A percentile compares a stretch with the other conserved stretches of the same genome.
Evolutionary conservation across 1,139 yeast genomes (phyloP).

Genomic region (Diutina mesorugosa): DNA sequence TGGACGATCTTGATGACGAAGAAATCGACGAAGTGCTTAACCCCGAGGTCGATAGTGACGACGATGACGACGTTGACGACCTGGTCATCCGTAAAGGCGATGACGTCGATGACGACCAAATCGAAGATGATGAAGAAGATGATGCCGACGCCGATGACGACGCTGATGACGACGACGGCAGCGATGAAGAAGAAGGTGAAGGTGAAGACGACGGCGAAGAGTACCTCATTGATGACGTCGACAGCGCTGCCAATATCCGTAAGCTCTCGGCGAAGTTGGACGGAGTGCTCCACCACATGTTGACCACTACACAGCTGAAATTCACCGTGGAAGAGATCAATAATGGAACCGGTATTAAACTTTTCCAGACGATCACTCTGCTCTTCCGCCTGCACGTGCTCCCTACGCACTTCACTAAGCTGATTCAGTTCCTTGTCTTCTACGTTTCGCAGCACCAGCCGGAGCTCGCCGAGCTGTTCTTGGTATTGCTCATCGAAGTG

Average conservation of each 20-base stretch:
- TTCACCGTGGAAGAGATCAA: slow-evolving; percentile 40
- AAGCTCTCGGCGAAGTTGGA: slow-evolving; percentile 60
- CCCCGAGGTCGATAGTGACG: slow-evolving; percentile 12
- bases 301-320: slow-evolving; percentile 27
- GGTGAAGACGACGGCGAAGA: slow-evolving; percentile 18
- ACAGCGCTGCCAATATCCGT: slow-evolving; percentile 40
- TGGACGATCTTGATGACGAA: slow-evolving; percentile 72
- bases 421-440: slow-evolving; percentile 77
- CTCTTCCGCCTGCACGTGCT: slow-evolving; percentile 71
- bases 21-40: slow-evolving; percentile 54
- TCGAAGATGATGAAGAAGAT: slow-evolving; percentile 7
- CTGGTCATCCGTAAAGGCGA: slow-evolving; percentile 7
- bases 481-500: slow-evolving; percentile 72
- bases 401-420: slow-evolving; percentile 87
- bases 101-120: slow-evolving; percentile 8
- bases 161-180: slow-evolving; percentile 10
- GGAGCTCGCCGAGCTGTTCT: slow-evolving; percentile 73
- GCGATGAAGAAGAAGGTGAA: slow-evolving; percentile 16
- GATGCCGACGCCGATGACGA: slow-evolving; percentile 10
- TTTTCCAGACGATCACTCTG: slow-evolving; percentile 64
- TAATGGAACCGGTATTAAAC: slow-evolving; percentile 55
- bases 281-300: slow-evolving; percentile 32
- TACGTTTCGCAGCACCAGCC: slow-evolving; percentile 72
- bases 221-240: slow-evolving; percentile 25
- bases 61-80: slow-evolving; percentile 24